These are phyloP conservation scores for Gymnopilus junonius DNA, from an alignment of 768 basidiomycete species.

Conservation along the genomic window DNA sequence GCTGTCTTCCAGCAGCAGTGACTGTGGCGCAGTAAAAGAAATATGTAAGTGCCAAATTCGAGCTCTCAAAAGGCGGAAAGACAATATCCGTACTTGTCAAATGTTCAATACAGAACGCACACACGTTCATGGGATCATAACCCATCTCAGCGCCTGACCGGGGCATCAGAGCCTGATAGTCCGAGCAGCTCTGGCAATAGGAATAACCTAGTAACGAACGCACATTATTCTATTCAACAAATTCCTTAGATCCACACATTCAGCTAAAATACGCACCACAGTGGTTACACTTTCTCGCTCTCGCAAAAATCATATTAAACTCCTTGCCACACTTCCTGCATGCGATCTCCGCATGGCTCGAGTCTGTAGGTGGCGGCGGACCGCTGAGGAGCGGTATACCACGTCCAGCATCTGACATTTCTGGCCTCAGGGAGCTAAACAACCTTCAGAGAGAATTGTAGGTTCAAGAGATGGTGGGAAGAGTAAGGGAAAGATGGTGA, in stretches of 20 bases:
- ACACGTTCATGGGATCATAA: slow-evolving; percentile 69
- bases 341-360: slow-evolving; percentile 32
- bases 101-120: slow-evolving; percentile 74
- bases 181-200: slow-evolving; percentile 76
- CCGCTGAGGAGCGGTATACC: slow-evolving; percentile 78
- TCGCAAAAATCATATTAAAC: slow-evolving; percentile 67
- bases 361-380: slow-evolving; percentile 47
- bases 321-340: slow-evolving; percentile 80
- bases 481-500: slow-evolving; percentile 9
- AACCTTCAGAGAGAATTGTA: not conserved
- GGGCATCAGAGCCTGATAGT: slow-evolving; percentile 83
- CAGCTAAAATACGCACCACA: slow-evolving; percentile 55
- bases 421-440: not conserved
- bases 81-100: slow-evolving; percentile 52
- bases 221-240: not conserved
- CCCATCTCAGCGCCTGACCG: slow-evolving; percentile 54
- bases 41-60: not conserved
- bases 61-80: not conserved
- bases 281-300: slow-evolving; percentile 72
- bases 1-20: slow-evolving; percentile 64
- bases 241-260: not conserved
- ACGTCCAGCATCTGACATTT: slow-evolving; percentile 30
- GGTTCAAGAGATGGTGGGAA: slow-evolving; percentile 7
- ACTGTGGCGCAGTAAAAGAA: slow-evolving; percentile 48
- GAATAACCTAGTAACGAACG: slow-evolving; percentile 54